Evolutionary conservation across 352 stramenopile species (phyloP).

Genomic region (Phytopythium boreale): DNA sequence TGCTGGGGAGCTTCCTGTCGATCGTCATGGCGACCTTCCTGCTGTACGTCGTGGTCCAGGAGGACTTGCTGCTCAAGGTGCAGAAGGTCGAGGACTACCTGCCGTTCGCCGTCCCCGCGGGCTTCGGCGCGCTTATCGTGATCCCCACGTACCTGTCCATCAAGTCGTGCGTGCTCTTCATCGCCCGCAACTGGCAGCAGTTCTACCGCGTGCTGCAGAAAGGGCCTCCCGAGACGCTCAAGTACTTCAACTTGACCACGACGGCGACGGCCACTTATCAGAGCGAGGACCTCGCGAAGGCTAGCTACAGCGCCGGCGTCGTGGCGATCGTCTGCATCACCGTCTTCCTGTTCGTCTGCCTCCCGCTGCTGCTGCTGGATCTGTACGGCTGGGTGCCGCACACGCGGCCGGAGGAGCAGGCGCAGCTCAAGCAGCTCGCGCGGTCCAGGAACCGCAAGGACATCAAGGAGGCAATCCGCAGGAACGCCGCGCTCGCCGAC

Average conservation of each 20-base stretch:
- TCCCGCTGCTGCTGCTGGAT: constrained; percentile 48
- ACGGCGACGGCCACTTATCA: constrained; percentile 9
- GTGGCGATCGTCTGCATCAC: constrained; percentile 32
- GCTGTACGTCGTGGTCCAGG: constrained; percentile 55
- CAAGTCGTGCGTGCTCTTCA: constrained; percentile 55
- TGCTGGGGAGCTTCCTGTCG: constrained; percentile 19
- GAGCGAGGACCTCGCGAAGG: constrained; percentile 15
- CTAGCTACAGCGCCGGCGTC: constrained; percentile 38
- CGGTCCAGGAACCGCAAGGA: constrained; percentile 25
- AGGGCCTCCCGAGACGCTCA: constrained; percentile 8
- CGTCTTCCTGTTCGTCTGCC: constrained; percentile 43
- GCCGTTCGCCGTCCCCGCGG: constrained; percentile 19
- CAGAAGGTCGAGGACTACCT: constrained; percentile 51
- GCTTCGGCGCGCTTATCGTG: constrained; percentile 37
- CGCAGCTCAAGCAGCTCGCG: constrained; percentile 18
- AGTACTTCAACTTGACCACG: constrained; percentile 17
- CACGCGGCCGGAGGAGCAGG: constrained; percentile 24
- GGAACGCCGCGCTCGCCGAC: constrained; percentile 40
- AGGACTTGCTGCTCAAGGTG: constrained; percentile 48
- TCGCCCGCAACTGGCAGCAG: constrained; percentile 27
- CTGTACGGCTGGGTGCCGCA: constrained; percentile 52
- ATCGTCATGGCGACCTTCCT: constrained; percentile 33
- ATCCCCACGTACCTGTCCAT: constrained; percentile 51
- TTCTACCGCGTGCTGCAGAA: constrained; percentile 26
- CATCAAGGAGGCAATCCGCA: constrained; percentile 45